Evolutionary conservation across 169 alveolate genomes (phyloP), one percentile per base, ranked within the genome.

Genomic region (Babesia gibsoni): DNA sequence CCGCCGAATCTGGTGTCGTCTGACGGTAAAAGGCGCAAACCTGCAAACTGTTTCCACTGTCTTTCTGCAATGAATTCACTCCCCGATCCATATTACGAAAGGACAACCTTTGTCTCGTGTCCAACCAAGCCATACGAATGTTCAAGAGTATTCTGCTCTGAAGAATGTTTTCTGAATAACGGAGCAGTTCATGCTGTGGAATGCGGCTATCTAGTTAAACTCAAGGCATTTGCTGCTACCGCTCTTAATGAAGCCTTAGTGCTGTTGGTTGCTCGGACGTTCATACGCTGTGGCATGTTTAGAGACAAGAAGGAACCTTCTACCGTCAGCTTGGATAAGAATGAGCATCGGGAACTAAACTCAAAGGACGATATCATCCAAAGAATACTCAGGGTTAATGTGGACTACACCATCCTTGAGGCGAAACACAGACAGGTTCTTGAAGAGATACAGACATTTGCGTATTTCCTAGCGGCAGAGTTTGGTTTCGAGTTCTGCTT

Each of bases 51-150:
- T 45, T 93, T 92, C 63, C 96, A 93, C 68, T 93, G 97, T 42
- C 80, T 93, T 36, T 82, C 67, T n/a, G 94, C 84, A 53, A 66
- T 92, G 41, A 81, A 45, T 25, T 69, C 58, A 12, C 64, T 84
- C 42, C 53, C 82, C 16, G 88, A 69, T 22, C 85, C 89, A 12
- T 49, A 64, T 36, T 36, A 53, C 46, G 70, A 64, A 29, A 36
- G 23, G 27, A 53, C 41, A 20, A 75, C 66, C 4, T 46, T 61
- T 25, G 73, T 85, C 42, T 73, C 95, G 1, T 93, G 97, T 52
- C 93, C 97, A 1, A 64, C 72, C 3, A 84, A 89, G 59, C 97
- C 97, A 37, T 78, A 91, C 56, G 86, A 92, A 9, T 93, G 97
- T 41, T 88, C 91, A 36, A 83, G 73, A 43, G 92, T 88, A 53